Percentiles rank a stretch among this genome's conserved stretches.
Evolutionary conservation across 495 filamentous ascomycete genomes (phyloP).

Genomic region (Penicillium dipodomyicola): DNA sequence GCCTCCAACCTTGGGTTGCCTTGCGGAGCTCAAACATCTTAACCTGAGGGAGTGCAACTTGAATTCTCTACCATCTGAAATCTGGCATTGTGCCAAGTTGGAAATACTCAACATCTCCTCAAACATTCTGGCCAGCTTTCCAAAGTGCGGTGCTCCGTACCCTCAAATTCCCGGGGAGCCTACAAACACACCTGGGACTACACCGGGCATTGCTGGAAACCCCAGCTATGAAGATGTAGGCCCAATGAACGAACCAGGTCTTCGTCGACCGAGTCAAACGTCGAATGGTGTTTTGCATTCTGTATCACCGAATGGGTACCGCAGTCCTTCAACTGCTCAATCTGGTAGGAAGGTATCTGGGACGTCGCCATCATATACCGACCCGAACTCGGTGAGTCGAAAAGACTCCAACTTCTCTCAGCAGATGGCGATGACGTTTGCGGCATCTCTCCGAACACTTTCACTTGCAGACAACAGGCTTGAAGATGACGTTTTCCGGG

Average conservation of each 20-base stretch:
- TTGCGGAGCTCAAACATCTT: conserved; percentile 77
- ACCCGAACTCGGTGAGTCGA: conserved; percentile 61
- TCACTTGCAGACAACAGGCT: conserved; percentile 92
- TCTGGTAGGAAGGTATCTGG: conserved; percentile 81
- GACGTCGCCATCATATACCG: conserved; percentile 62
- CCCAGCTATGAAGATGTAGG: conserved; percentile 76
- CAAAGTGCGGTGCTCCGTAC: conserved; percentile 68
- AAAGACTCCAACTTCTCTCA: conserved; percentile 86
- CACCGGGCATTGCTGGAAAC: conserved; percentile 52
- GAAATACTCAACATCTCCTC: conserved; percentile 94
- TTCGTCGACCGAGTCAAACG: conserved; percentile 78
- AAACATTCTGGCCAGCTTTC: conserved; percentile 85
- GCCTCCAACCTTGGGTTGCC: conserved; percentile 79
- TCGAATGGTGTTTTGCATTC: conserved; percentile 73
- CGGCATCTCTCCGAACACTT: conserved; percentile 74
- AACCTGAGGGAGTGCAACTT: conserved; percentile 93
- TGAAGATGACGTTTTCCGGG: conserved; percentile 90
- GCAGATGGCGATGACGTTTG: conserved; percentile 77
- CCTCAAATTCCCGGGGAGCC: conserved; percentile 57
- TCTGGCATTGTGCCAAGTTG: conserved; percentile 87
- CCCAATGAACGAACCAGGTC: conserved; percentile 59
- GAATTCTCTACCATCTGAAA: conserved; percentile 78
- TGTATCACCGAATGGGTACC: conserved; percentile 62
- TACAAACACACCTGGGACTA: conserved; percentile 48
- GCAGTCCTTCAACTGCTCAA: conserved; percentile 80